Conservation (phyloP, 73 alveolate genomes). For the Paramecium octaurelia region DNA sequence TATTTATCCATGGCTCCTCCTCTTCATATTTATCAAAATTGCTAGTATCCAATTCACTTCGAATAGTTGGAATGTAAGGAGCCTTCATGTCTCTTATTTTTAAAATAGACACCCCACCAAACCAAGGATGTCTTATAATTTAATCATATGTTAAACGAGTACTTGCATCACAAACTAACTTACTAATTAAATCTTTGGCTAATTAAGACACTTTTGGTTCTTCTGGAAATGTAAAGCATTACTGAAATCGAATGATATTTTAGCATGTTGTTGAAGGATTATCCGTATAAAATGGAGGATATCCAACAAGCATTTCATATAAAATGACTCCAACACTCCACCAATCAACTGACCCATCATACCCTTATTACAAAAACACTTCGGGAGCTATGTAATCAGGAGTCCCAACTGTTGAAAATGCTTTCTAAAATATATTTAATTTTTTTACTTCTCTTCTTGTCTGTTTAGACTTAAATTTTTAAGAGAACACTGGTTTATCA, state of each 20-base stretch:
- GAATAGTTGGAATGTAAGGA: conserved; percentile 79
- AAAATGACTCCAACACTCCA: conserved; percentile 96
- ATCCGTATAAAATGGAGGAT: conserved; percentile 95
- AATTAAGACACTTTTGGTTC: conserved; percentile 87
- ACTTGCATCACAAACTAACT: conserved; percentile 82
- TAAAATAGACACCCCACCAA: conserved; percentile 78
- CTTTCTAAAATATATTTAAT: conserved; percentile 30
- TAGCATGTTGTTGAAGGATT: conserved; percentile 80
- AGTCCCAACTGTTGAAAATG: conserved; percentile 96
- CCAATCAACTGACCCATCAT: conserved; percentile 94
- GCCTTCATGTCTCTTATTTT: conserved; percentile 65
- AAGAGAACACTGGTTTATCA: background rate
- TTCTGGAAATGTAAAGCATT: conserved; percentile 85
- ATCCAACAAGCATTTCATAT: conserved; percentile 96
- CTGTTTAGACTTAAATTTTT: conserved; percentile 52
- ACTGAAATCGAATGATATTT: conserved; percentile 83
- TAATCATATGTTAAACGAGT: conserved; percentile 79
- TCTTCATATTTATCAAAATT: conserved; percentile 81
- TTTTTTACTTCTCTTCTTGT: conserved; percentile 73
- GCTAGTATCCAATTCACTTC: conserved; percentile 72
- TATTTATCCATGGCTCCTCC: conserved; percentile 78
- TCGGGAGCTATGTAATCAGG: conserved; percentile 99
- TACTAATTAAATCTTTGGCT: conserved; percentile 79
- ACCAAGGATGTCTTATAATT: conserved; percentile 83
- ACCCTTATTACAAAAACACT: conserved; percentile 90